Percentiles rank a stretch among this genome's conserved stretches.
phyloP scores from a whole-genome alignment of 495 filamentous ascomycete species.

The Choiromyces venosus region DNA sequence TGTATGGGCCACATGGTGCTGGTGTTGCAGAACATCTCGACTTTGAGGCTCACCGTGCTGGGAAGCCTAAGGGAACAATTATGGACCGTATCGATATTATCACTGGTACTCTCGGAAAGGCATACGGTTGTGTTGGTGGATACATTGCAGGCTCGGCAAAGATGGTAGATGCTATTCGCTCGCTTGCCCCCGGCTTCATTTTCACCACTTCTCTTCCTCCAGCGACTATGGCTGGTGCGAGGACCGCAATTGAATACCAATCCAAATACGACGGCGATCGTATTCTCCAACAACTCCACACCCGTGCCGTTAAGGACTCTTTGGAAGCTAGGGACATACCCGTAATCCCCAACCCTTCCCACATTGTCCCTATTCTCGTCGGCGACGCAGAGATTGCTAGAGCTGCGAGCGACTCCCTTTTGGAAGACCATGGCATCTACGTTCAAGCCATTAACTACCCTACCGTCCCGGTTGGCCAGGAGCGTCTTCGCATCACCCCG shows the following conservation, averaged over 20 bases:
- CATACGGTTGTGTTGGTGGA: slow-evolving; percentile 94
- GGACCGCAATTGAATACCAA: slow-evolving; percentile 89
- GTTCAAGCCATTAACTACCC: slow-evolving; percentile 99
- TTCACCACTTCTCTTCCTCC: slow-evolving; percentile 96
- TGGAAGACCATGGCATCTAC: slow-evolving; percentile 86
- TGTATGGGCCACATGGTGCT: slow-evolving; percentile 95
- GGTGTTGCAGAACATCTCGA: slow-evolving; percentile 97
- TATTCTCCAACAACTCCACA: slow-evolving; percentile 88
- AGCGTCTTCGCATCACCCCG: slow-evolving; percentile 89
- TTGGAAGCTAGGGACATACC: slow-evolving; percentile 75
- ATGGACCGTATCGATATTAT: slow-evolving; percentile 97
- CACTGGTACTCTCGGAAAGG: slow-evolving; percentile 93
- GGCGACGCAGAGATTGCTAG: slow-evolving; percentile 93
- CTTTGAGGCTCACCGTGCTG: slow-evolving; percentile 67
- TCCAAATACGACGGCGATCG: slow-evolving; percentile 73
- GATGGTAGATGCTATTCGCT: slow-evolving; percentile 92
- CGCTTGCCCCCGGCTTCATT: slow-evolving; percentile 94
- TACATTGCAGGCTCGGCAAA: slow-evolving; percentile 89
- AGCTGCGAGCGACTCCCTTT: slow-evolving; percentile 77
- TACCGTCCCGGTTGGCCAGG: slow-evolving; percentile 91
- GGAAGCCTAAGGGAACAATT: slow-evolving; percentile 71
- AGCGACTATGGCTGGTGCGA: slow-evolving; percentile 92
- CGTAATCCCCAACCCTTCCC: slow-evolving; percentile 96
- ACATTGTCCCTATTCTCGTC: slow-evolving; percentile 91
- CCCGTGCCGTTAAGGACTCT: slow-evolving; percentile 78